Evolutionary conservation across 2,329 filamentous ascomycete genomes (phyloP).

Genomic region (Lasiodiplodia citricola): DNA sequence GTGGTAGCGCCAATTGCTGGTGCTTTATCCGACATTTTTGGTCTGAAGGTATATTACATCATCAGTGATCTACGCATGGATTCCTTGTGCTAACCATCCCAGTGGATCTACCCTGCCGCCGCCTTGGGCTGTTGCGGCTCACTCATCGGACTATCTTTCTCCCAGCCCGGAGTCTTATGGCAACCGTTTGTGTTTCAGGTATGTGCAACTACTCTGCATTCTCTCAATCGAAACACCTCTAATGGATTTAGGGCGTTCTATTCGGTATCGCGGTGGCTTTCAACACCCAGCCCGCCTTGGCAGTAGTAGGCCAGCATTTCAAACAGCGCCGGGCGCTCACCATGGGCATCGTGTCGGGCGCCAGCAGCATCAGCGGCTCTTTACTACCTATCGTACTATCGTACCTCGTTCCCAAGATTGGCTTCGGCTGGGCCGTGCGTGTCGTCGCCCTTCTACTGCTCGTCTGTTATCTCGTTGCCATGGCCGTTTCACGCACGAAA

Average conservation of each 20-base stretch:
- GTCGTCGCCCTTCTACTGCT: constrained; percentile 20
- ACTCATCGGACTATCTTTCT: constrained; percentile 8
- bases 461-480: constrained; percentile 25
- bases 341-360: constrained; percentile 27
- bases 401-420: constrained; percentile 19
- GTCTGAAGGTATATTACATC: constrained; percentile 1
- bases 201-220: background rate
- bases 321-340: constrained; percentile 23
- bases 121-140: constrained; percentile 14
- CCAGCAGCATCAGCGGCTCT: constrained; percentile 22
- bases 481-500: constrained; percentile 24
- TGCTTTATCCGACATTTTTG: background rate
- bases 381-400: constrained; percentile 26
- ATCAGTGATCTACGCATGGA: background rate
- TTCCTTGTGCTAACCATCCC: background rate
- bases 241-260: constrained; percentile 19
- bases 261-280: constrained; percentile 26
- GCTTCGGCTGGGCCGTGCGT: constrained; percentile 25
- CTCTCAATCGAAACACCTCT: background rate
- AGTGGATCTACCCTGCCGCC: constrained; percentile 13
- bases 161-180: constrained; percentile 8
- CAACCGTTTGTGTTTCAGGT: constrained; percentile 18
- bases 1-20: constrained; percentile 10
- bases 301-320: constrained; percentile 28
- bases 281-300: constrained; percentile 26